These are phyloP conservation scores for Kodamaea plutei DNA, from an alignment of 1,139 yeast genomes.

Conservation along the genomic window DNA sequence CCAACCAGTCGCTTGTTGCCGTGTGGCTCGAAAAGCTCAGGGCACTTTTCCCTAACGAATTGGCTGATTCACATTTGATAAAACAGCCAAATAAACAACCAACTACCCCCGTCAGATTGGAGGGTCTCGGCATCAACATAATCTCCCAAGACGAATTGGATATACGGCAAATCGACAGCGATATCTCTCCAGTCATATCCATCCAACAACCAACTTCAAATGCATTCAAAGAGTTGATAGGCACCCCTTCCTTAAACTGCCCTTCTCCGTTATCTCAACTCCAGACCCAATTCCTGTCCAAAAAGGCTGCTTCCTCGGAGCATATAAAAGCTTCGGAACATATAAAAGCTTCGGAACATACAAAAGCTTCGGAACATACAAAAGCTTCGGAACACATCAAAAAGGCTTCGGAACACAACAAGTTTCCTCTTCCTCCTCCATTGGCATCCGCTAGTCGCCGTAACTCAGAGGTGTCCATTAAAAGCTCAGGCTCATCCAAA, in stretches of 20 bases:
- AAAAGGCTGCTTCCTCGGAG: constrained; percentile 2
- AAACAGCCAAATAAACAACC: constrained; percentile 4
- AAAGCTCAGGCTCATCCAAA: constrained; percentile 1
- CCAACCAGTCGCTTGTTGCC: constrained; percentile 18
- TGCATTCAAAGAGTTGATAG: constrained; percentile 21
- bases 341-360: background rate
- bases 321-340: background rate
- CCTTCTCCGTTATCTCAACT: constrained; percentile 16
- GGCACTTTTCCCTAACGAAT: constrained; percentile 29
- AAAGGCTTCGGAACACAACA: background rate
- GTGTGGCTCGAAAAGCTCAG: constrained; percentile 29
- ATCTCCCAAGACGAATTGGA: constrained; percentile 17
- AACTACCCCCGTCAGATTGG: constrained; percentile 18
- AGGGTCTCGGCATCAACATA: constrained; percentile 36
- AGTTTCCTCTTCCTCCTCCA: constrained; percentile 9
- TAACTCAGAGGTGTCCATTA: constrained; percentile 2
- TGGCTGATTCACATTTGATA: constrained; percentile 20
- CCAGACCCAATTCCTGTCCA: constrained; percentile 11
- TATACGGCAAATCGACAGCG: background rate
- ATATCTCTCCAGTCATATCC: background rate
- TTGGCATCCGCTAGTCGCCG: background rate
- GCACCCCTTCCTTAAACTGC: constrained; percentile 19
- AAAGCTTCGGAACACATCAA: background rate
- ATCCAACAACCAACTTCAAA: constrained; percentile 10
- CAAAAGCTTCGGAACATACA: background rate